A percentile compares a stretch with the other conserved stretches of the same genome.
phyloP scores from a whole-genome alignment of 2,329 filamentous ascomycete species.

The Blastomyces percursus region DNA sequence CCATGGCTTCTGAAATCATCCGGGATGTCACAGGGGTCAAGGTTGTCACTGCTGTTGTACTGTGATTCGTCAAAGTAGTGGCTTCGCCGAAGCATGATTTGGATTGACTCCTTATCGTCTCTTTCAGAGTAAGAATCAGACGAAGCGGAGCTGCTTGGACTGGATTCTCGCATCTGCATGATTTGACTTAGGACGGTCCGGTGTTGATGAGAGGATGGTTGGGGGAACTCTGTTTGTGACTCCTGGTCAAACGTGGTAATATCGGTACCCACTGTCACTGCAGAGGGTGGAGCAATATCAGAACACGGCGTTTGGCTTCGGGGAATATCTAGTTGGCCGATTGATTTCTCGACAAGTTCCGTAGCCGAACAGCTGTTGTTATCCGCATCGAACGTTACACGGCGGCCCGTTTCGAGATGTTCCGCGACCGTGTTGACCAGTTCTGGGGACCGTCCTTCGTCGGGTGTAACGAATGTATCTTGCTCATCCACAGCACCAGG shows the following conservation, averaged over 20 bases:
- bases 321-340: neutral
- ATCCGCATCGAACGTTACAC: neutral
- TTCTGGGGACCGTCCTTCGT: conserved; percentile 13
- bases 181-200: conserved; percentile 39
- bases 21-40: conserved; percentile 18
- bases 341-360: neutral
- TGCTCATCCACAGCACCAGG: conserved; percentile 6
- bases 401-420: neutral
- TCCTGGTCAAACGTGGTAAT: conserved; percentile 55
- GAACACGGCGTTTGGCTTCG: conserved; percentile 16
- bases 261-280: conserved; percentile 54
- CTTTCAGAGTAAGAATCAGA: conserved; percentile 22
- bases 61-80: conserved; percentile 30
- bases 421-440: neutral
- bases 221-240: conserved; percentile 49
- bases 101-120: conserved; percentile 45
- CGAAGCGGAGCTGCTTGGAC: conserved; percentile 30
- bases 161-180: conserved; percentile 39
- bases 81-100: conserved; percentile 43
- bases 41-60: conserved; percentile 22
- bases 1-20: conserved; percentile 1
- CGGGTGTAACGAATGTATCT: conserved; percentile 13
- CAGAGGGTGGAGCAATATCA: conserved; percentile 46
- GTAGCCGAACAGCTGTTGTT: neutral
- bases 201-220: conserved; percentile 21